phyloP scores from a whole-genome alignment of 2,329 filamentous ascomycete genomes.

The Ophiostoma sp. region DNA sequence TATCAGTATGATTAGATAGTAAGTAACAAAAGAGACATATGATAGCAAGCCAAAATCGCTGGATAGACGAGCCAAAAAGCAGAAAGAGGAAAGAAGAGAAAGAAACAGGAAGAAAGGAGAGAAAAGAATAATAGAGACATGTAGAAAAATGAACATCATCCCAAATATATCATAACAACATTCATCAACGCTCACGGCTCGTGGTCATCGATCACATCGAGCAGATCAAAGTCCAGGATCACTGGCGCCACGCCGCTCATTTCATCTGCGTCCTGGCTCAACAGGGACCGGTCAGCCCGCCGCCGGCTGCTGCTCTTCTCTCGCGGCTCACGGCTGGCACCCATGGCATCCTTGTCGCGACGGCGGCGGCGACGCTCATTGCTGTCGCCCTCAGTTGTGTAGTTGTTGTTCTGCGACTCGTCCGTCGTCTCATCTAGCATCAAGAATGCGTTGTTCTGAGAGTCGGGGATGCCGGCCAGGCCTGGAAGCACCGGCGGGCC shows the following conservation, averaged over 20 bases:
- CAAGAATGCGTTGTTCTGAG: constrained; percentile 26
- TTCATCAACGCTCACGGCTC: constrained; percentile 25
- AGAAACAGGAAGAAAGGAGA: neutral
- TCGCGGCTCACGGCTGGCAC: constrained; percentile 4
- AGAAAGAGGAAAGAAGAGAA: neutral
- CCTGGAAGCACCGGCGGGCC: neutral
- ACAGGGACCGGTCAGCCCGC: constrained; percentile 24
- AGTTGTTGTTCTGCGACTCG: constrained; percentile 28
- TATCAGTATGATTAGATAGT: neutral
- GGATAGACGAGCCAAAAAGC: neutral
- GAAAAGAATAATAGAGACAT: neutral
- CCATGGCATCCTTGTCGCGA: constrained; percentile 19
- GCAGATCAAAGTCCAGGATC: constrained; percentile 37
- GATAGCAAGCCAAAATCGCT: neutral
- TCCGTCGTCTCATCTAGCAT: constrained; percentile 30
- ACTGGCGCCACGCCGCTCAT: constrained; percentile 29
- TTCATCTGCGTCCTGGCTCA: constrained; percentile 27
- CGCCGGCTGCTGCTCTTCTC: constrained; percentile 15
- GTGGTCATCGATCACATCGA: constrained; percentile 34
- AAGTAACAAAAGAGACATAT: neutral
- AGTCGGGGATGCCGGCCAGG: constrained; percentile 14
- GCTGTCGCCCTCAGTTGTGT: constrained; percentile 27
- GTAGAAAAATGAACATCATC: neutral
- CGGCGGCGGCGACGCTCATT: constrained; percentile 24
- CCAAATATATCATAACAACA: neutral